Percentiles rank a stretch among this genome's conserved stretches.
phyloP scores from a whole-genome alignment of 495 filamentous ascomycete species.

The Bryoglossum gracile region DNA sequence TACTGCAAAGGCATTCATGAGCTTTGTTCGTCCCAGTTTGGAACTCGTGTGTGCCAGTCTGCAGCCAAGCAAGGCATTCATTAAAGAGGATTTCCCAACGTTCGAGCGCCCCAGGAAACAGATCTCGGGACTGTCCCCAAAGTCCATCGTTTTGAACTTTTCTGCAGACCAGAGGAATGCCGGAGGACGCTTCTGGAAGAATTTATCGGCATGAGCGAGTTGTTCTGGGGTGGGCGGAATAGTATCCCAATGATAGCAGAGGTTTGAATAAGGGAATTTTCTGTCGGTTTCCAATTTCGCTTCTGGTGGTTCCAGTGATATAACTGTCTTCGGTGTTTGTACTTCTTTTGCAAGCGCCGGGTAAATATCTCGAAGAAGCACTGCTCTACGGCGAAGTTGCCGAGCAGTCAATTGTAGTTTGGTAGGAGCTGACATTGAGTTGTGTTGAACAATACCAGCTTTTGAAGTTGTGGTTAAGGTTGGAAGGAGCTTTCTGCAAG shows the following conservation, averaged over 20 bases:
- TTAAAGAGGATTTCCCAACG: constrained; percentile 81
- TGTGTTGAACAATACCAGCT: too few species aligned
- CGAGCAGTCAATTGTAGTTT: too few species aligned
- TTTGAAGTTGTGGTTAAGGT: too few species aligned
- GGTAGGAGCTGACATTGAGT: too few species aligned
- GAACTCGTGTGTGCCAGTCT: constrained; percentile 56
- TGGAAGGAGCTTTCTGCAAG: constrained; percentile 8
- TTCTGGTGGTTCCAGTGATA: too few species aligned
- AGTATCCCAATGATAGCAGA: constrained; percentile 54
- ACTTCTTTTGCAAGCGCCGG: too few species aligned
- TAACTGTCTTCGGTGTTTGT: too few species aligned
- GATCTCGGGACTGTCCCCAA: constrained; percentile 52
- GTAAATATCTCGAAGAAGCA: too few species aligned
- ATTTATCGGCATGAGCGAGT: constrained; percentile 45
- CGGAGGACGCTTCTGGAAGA: constrained; percentile 58
- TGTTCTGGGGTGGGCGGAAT: constrained; percentile 45
- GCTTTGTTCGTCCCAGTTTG: constrained; percentile 68
- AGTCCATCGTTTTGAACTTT: constrained; percentile 61
- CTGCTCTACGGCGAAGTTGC: too few species aligned
- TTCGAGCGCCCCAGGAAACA: constrained; percentile 70
- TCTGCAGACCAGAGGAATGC: constrained; percentile 62
- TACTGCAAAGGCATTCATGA: constrained; percentile 82
- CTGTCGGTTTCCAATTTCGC: too few species aligned
- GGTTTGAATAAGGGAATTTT: too few species aligned
- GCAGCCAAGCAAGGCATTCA: constrained; percentile 72